Evolutionary conservation across 306 rosid species (phyloP).

Genomic region (Sesbania bispinosa): DNA sequence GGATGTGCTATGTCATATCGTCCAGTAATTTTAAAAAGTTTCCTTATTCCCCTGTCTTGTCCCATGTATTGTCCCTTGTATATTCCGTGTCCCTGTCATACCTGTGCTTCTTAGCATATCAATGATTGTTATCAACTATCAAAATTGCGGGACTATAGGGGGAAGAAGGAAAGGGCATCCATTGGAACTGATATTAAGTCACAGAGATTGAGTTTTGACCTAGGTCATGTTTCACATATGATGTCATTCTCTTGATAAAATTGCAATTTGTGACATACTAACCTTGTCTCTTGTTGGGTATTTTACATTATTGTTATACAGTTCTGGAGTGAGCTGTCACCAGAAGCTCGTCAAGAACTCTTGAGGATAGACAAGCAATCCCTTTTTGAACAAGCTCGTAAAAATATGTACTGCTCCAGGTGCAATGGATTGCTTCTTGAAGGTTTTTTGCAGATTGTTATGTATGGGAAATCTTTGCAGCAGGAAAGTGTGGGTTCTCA

Average conservation of each 20-base stretch:
- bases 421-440: slow-evolving; percentile 98
- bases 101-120: slow-evolving; percentile 1
- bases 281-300: slow-evolving; percentile 25
- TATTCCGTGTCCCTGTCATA: neutral
- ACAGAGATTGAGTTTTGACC: neutral
- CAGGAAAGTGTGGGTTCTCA: slow-evolving; percentile 58
- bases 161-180: neutral
- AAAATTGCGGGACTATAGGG: neutral
- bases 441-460: slow-evolving; percentile 92
- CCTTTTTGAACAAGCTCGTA: slow-evolving; percentile 97
- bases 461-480: slow-evolving; percentile 90
- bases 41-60: neutral
- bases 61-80: neutral
- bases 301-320: slow-evolving; percentile 37
- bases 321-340: slow-evolving; percentile 88
- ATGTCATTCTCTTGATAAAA: slow-evolving; percentile 6
- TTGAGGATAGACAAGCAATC: slow-evolving; percentile 95
- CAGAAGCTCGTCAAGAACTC: slow-evolving; percentile 73
- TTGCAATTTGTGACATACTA: slow-evolving; percentile 10
- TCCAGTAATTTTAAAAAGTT: neutral
- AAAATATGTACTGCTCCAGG: slow-evolving; percentile 98
- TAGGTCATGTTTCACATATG: neutral
- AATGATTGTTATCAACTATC: slow-evolving; percentile 4
- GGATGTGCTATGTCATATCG: neutral
- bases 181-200: slow-evolving; percentile 1